Evolutionary conservation across 176 grass and related monocot species (phyloP), one percentile per base, ranked within the genome.

Genomic region (Zea luxurians): DNA sequence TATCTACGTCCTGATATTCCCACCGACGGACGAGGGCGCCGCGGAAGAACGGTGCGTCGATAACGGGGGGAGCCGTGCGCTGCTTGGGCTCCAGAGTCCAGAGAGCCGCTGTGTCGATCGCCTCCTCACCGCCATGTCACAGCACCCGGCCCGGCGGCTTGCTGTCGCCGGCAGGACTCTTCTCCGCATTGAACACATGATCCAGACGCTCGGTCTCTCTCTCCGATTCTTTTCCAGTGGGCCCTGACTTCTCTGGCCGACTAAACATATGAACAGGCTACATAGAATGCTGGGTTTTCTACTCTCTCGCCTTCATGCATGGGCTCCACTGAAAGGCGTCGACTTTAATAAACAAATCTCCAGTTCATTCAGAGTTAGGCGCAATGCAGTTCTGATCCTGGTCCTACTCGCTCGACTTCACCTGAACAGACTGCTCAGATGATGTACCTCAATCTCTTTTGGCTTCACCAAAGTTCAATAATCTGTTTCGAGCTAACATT

Each of bases 121-220:
- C 64, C 64, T 27, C 37, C 36, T 67, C 36, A 44, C 27, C 3
- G 80, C 59, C 44, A 9, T 35, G 66, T 54, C 66, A 84, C 1
- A 27, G 27, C 27, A 27, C 27, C 27, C 27, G 27, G 27, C 71
- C 1, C 44, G 58, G 46, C 57, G 66, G 66, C 66, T 83, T 3
- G 42, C 15, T 59, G 44, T 70, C 59, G 5, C 65, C 38, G 46
- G 55, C 48, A 41, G 18, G 44, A 36, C 74, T 54, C 47, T 18
- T 53, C 15, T n/a, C 50, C 48, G 36, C 80, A 73, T 83, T 87
- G 10, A 80, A 80, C 76, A 75, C 86, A 80, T 47, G 75, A 88
- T 75, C 5, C 11, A 54, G 80, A 88, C 67, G 62, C 66, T 53
- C 41, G 47, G 35, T 64, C 7, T 16, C 6, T 61, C 13, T 73